Evolutionary conservation across 2,329 filamentous ascomycete species (phyloP), one percentile per base, ranked within the genome.

Genomic region (Dothiorella sarmentorum): DNA sequence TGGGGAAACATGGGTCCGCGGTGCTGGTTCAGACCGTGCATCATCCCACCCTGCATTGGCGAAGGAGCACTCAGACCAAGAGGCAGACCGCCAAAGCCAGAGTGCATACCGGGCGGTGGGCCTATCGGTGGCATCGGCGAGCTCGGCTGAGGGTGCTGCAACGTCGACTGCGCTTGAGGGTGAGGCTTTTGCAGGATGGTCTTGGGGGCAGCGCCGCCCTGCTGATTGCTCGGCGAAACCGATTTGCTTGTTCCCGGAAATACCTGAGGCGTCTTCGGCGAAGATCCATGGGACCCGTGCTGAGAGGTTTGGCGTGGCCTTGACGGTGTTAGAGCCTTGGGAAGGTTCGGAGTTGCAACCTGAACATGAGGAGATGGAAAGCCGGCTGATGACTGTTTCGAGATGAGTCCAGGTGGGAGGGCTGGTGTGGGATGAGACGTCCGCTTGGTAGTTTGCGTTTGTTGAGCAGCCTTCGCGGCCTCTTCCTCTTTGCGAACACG

Each of bases 311-410:
- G 89, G 58, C 90, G 86, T 35, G 86, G 82, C 62, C 89, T 88
- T 63, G 85, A 87, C 7, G 91, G 90, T 11, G 90, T 92, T 4
- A 91, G 86, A 18, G 87, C 86, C 71, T 96, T 96, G 11, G 91
- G 86, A 45, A 96, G 76, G 24, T 85, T 87, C 7, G 94, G 93
- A 31, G 90, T 94, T 9, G 89, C 88, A 61, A 90, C 80, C 26
- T 87, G 78, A 52, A 93, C 83, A 69, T 91, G 90, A 7, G 93
- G 93, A 15, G 93, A 97, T 47, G 85, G 84, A 63, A 87, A 81
- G 60, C 75, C 76, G 15, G 76, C 75, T 29, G 75, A 73, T 20
- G 77, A 80, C 59, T 83, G 79, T 64, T 83, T 79, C 37, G 79
- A 74, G 47, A 78, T 76, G 53, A 85, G 68, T 49, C 78, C 80